Percentiles rank a stretch among this genome's conserved stretches.
Evolutionary conservation across 495 filamentous ascomycete species (phyloP).

Genomic region (Polyplosphaeria fusca): DNA sequence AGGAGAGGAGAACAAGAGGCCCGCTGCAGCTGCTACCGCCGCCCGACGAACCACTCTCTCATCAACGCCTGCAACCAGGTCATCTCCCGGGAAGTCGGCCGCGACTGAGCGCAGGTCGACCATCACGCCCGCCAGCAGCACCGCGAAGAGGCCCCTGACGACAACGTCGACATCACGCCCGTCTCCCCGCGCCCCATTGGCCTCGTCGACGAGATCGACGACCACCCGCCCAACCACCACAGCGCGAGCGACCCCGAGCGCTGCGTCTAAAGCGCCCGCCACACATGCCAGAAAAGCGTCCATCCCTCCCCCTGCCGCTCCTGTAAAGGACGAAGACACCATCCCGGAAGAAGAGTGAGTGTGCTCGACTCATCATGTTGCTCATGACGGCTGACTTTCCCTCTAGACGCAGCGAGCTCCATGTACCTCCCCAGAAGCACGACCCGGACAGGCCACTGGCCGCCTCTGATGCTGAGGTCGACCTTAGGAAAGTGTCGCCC

Average conservation of each 20-base stretch:
- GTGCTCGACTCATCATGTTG: not conserved
- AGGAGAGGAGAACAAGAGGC: conserved; percentile 34
- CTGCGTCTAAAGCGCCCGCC: conserved; percentile 2
- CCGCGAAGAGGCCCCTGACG: conserved; percentile 20
- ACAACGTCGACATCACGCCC: conserved; percentile 10
- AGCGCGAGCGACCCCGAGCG: conserved; percentile 10
- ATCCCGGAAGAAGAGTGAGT: conserved; percentile 28
- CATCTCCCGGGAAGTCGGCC: conserved; percentile 25
- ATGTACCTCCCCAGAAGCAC: conserved; percentile 7
- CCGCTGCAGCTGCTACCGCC: not conserved
- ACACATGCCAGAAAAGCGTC: conserved; percentile 28
- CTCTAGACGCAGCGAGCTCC: conserved; percentile 6
- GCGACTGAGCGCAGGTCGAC: conserved; percentile 24
- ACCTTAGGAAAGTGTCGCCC: conserved; percentile 15
- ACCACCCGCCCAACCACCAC: conserved; percentile 26
- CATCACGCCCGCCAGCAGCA: conserved; percentile 13
- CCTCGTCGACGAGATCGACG: conserved; percentile 9
- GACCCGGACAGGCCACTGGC: conserved; percentile 16
- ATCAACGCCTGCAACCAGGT: conserved; percentile 13
- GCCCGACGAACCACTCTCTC: conserved; percentile 26
- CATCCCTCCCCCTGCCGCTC: conserved; percentile 7
- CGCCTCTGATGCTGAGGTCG: conserved; percentile 28
- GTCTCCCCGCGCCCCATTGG: conserved; percentile 21
- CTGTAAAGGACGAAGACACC: not conserved
- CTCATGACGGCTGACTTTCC: not conserved